Conservation (phyloP, 148 eudicot genomes). For the Vaccinium myrtillus region DNA sequence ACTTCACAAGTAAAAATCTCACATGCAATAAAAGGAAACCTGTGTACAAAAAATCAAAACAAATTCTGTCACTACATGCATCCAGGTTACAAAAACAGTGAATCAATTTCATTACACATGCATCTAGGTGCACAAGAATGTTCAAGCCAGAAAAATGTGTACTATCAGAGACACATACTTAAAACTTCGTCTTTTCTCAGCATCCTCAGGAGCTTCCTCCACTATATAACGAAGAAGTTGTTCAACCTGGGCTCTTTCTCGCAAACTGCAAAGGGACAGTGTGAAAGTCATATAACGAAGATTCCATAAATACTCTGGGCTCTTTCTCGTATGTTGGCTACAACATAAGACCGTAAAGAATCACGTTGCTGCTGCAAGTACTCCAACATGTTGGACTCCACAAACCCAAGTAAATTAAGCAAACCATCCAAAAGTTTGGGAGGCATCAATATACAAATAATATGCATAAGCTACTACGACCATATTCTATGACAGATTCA, state of each 20-base stretch:
- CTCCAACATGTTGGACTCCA: neutral
- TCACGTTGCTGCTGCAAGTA: slow-evolving; percentile 1
- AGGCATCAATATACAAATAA: neutral
- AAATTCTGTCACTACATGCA: slow-evolving; percentile 6
- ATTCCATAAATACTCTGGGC: neutral
- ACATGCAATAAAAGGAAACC: slow-evolving; percentile 93
- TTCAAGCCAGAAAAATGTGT: slow-evolving; percentile 1
- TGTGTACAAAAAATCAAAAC: slow-evolving; percentile 23
- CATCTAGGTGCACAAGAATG: neutral
- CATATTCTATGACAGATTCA: neutral
- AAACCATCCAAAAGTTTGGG: neutral
- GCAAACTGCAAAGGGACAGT: slow-evolving; percentile 51
- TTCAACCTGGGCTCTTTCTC: slow-evolving; percentile 71
- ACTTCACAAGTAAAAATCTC: slow-evolving; percentile 97
- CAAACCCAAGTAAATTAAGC: neutral
- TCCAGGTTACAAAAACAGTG: neutral
- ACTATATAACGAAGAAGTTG: slow-evolving; percentile 75
- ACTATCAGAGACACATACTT: slow-evolving; percentile 49
- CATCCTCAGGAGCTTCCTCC: slow-evolving; percentile 87
- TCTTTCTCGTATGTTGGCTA: neutral
- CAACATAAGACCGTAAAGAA: neutral
- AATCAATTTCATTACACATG: neutral
- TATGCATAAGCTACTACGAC: neutral
- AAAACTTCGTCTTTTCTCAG: slow-evolving; percentile 68
- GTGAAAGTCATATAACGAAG: neutral